Base-by-base conservation (phyloP, 371 early-diverging fungal species). In the Syncephalastrum monosporum region DNA sequence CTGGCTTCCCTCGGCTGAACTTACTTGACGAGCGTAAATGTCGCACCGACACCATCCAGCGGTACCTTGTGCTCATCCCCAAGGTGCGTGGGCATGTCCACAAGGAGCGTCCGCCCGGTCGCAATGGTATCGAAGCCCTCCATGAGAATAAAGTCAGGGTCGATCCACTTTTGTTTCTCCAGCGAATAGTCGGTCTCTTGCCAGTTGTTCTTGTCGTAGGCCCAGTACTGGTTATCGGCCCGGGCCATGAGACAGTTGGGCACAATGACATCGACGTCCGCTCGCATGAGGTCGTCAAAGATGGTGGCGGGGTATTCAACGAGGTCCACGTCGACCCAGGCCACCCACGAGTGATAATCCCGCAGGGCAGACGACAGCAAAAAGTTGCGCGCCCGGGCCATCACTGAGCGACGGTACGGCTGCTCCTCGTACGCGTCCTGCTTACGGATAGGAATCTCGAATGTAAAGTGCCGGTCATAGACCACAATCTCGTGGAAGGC, bases 1-100 rank as follows among this genome's bases (percentile, higher is more conserved):
- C 38, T 33, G 38, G 12, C 8, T 33, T 2, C 38, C 8, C 8
- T 33, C 1, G 5, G 2, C 10, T 10, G 38, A 10, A 33, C 78
- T 33, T 33, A 33, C 50, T 81, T 81, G 64, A 84, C 81, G 10
- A 81, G 57, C 0, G 81, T 75, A 50, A 82, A 80, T 1, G 85
- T 82, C 12, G 65, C 55, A 42, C 65, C 85, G 0, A 89, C 80
- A 44, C 82, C 84, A 55, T 89, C 86, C 17, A 88, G 64, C 27
- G 75, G 72, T 5, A 86, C 79, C 41, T 74, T 65, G 7, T 62
- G 50, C 3, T 68, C 59, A 6, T 27, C 33, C 4, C 59, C 58
- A 5, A 48, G 41, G 47, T 72, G 57, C 3, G 73, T 72, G 19
- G 69, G 71, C 68, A 80, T 65, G 64, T 82, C 81, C 1, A 77